Evolutionary conservation across 2,329 filamentous ascomycete genomes (phyloP).

Genomic region (Cladosporium sp.): DNA sequence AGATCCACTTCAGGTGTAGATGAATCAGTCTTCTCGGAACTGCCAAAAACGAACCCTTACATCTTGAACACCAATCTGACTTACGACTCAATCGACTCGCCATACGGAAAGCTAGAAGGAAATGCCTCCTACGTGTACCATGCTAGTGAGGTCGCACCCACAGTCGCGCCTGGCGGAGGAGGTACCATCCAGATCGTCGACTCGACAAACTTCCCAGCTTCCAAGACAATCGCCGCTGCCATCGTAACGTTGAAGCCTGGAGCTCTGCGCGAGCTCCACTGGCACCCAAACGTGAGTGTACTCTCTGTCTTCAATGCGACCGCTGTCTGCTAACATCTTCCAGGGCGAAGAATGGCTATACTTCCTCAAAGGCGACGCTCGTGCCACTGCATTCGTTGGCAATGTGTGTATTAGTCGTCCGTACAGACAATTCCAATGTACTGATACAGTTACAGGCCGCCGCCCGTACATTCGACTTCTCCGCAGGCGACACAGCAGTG

Average conservation of each 20-base stretch:
- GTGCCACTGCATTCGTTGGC: constrained; percentile 63
- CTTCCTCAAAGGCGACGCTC: constrained; percentile 60
- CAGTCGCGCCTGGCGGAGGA: constrained; percentile 49
- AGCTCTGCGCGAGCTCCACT: constrained; percentile 63
- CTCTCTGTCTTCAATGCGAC: too few species aligned
- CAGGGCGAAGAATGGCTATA: constrained; percentile 68
- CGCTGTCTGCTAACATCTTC: too few species aligned
- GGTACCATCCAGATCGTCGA: constrained; percentile 60
- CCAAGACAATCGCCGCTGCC: constrained; percentile 62
- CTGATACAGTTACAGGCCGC: too few species aligned
- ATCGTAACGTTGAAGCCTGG: constrained; percentile 61
- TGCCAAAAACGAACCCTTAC: constrained; percentile 56
- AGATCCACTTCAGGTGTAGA: background rate
- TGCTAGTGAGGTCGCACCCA: constrained; percentile 43
- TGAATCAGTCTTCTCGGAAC: constrained; percentile 32
- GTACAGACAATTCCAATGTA: too few species aligned
- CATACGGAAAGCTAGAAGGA: constrained; percentile 48
- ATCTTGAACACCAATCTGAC: constrained; percentile 56
- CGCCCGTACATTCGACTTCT: constrained; percentile 64
- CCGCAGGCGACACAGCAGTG: constrained; percentile 50
- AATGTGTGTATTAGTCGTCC: constrained; percentile 7
- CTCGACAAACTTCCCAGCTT: constrained; percentile 62
- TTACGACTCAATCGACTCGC: constrained; percentile 45
- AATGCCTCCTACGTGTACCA: constrained; percentile 61
- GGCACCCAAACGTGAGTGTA: constrained; percentile 60